A percentile compares a stretch with the other conserved stretches of the same genome.
These are phyloP conservation scores for Wickerhamiella sergipiensis DNA, from an alignment of 805 yeast genomes.

Conservation along the genomic window DNA sequence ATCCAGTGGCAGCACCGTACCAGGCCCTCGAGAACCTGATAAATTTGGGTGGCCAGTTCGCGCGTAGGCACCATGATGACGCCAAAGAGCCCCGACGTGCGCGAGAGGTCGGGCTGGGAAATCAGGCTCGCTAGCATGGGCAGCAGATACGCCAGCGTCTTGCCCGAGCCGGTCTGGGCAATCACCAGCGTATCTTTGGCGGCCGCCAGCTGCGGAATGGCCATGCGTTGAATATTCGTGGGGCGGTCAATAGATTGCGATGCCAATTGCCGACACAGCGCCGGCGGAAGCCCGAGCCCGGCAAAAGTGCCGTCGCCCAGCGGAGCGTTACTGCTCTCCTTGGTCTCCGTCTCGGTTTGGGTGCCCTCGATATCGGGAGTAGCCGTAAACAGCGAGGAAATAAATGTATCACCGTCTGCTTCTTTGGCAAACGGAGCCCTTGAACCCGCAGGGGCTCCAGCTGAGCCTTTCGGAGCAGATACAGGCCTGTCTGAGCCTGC, in stretches of 20 bases:
- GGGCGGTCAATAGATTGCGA: conserved; percentile 42
- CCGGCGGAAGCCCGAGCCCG: conserved; percentile 53
- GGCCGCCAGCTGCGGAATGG: conserved; percentile 43
- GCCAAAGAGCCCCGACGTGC: conserved; percentile 80
- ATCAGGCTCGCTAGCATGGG: conserved; percentile 71
- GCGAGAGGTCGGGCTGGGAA: conserved; percentile 32
- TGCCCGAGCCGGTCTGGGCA: conserved; percentile 98
- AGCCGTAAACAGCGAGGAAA: conserved; percentile 74
- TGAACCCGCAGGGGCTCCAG: neutral
- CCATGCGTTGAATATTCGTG: conserved; percentile 75
- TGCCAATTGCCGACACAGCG: conserved; percentile 39
- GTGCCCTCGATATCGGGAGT: conserved; percentile 35
- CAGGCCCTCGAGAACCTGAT: conserved; percentile 60
- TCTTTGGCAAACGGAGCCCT: neutral
- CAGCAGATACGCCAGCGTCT: conserved; percentile 73
- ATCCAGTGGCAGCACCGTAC: conserved; percentile 68
- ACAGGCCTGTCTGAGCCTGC: too few relatives aligned
- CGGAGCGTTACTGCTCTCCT: conserved; percentile 78
- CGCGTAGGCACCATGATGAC: conserved; percentile 85
- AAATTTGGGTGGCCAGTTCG: conserved; percentile 85
- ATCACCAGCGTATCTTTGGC: conserved; percentile 69
- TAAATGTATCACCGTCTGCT: conserved; percentile 38
- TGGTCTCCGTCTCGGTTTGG: conserved; percentile 2
- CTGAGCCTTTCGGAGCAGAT: neutral
- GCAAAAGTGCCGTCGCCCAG: conserved; percentile 52